Evolutionary conservation across 768 basidiomycete species (phyloP), one percentile per base, ranked within the genome.

Genomic region (Aureoboletus auriporus): DNA sequence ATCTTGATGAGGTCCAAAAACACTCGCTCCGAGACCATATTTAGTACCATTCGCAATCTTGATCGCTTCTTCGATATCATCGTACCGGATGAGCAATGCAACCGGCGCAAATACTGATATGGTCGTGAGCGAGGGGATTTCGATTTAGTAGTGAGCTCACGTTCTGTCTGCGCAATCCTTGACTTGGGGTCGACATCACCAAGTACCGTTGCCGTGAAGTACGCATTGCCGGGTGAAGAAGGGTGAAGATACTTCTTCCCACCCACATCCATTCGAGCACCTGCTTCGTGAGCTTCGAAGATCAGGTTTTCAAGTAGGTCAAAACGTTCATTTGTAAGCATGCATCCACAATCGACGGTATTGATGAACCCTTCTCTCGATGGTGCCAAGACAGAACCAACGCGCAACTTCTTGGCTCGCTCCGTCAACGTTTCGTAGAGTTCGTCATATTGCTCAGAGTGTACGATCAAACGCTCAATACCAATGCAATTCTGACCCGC

Each of bases 401-500:
- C 69, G n/a, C 91, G 86, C 42, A 97, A 72, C 56, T 80, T 82
- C 30, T 69, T 64, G 33, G 83, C 78, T 13, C 85, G 79, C n/a
- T 82, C 78, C 17, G 69, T 60, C 57, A 97, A 74, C 17, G 82
- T 75, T 3, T 73, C 71, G 55, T 84, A 78, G 42, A 98, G 78
- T 6, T 83, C 80, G 40, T 92, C 80, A 57, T 93, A 87, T 58
- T 91, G 85, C 0, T 75, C 75, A 0, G 71, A 62, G 59, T 93
- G 93, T 33, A 98, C 91, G 39, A 98, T 79, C 55, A 98, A 78
- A 2, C 93, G 82, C 66, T 99, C 95, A 53, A 94, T 89, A 31
- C 94, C 95, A 58, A 99, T 95, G 66, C 95, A 99, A 60, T 97
- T 97, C 70, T 97, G 95, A 17, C 94, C 94, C 43, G 80, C 79